phyloP scores from a whole-genome alignment of 106 monocot genomes.

The Apostasia ramifera region DNA sequence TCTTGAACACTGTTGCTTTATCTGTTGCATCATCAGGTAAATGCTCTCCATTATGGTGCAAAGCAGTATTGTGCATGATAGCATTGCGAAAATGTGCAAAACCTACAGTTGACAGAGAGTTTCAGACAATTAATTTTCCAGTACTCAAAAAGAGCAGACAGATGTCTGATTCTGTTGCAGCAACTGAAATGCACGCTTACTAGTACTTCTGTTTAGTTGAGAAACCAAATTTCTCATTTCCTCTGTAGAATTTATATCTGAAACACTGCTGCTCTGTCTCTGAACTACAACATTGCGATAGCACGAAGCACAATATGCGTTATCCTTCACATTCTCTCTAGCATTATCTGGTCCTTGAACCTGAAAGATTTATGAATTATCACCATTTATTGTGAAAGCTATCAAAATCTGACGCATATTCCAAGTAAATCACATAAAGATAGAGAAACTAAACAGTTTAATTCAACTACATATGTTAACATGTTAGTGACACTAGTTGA shows the following conservation, averaged over 20 bases:
- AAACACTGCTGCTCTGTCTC: neutral
- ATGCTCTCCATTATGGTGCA: neutral
- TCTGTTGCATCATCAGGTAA: neutral
- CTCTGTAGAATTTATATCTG: neutral
- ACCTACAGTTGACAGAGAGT: constrained; percentile 7
- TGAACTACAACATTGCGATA: neutral
- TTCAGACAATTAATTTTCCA: neutral
- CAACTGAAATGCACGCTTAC: constrained; percentile 5
- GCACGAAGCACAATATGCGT: constrained; percentile 5
- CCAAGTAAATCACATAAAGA: no score
- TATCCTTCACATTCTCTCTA: neutral
- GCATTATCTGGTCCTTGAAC: neutral
- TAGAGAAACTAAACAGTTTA: no score
- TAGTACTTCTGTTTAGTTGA: constrained; percentile 2
- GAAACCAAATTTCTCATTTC: neutral
- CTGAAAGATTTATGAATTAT: neutral
- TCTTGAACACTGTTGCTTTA: constrained; percentile 8
- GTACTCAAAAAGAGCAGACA: neutral
- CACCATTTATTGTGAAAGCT: neutral
- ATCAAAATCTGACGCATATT: no score
- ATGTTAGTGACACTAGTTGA: no score
- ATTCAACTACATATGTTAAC: no score
- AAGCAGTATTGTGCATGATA: neutral
- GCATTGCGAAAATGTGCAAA: constrained; percentile 4
- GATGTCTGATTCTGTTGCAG: neutral